phyloP scores from a whole-genome alignment of 805 yeast genomes.

The Starmera dryadoides region DNA sequence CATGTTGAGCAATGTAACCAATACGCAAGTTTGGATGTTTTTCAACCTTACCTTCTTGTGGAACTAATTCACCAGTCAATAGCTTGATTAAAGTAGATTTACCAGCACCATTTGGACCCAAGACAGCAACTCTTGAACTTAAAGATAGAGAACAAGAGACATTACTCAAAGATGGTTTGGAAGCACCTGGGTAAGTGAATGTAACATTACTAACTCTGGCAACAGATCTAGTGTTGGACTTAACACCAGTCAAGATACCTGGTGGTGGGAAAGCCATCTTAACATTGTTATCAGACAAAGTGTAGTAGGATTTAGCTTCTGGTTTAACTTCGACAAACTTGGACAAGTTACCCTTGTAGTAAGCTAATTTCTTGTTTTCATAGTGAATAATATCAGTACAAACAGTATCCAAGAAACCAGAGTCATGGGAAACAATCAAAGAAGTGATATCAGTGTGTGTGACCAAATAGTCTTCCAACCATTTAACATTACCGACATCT shows the following conservation, averaged over 20 bases:
- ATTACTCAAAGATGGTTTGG: slow-evolving; percentile 69
- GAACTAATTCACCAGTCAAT: slow-evolving; percentile 86
- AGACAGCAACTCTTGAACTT: slow-evolving; percentile 93
- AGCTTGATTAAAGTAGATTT: slow-evolving; percentile 92
- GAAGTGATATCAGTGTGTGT: slow-evolving; percentile 86
- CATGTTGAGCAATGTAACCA: slow-evolving; percentile 98
- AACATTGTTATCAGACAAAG: slow-evolving; percentile 85
- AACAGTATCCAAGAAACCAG: slow-evolving; percentile 90
- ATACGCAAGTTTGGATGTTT: slow-evolving; percentile 97
- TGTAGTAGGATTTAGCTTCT: slow-evolving; percentile 93
- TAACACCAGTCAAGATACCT: slow-evolving; percentile 95
- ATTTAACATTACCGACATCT: slow-evolving; percentile 88
- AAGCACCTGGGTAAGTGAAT: slow-evolving; percentile 84
- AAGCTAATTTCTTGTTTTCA: slow-evolving; percentile 89
- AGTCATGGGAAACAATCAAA: slow-evolving; percentile 94
- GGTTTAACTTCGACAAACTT: slow-evolving; percentile 89
- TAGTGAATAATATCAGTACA: slow-evolving; percentile 97
- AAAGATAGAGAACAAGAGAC: slow-evolving; percentile 89
- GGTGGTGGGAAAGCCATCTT: slow-evolving; percentile 99
- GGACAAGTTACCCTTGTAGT: slow-evolving; percentile 93
- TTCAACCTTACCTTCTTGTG: slow-evolving; percentile 84
- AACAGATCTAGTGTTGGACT: slow-evolving; percentile 90
- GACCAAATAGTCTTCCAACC: slow-evolving; percentile 86
- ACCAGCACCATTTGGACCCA: slow-evolving; percentile 99
- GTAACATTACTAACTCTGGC: slow-evolving; percentile 82